Base-by-base conservation (phyloP, 75 land plant genomes). In the Sequoiadendron giganteum region DNA sequence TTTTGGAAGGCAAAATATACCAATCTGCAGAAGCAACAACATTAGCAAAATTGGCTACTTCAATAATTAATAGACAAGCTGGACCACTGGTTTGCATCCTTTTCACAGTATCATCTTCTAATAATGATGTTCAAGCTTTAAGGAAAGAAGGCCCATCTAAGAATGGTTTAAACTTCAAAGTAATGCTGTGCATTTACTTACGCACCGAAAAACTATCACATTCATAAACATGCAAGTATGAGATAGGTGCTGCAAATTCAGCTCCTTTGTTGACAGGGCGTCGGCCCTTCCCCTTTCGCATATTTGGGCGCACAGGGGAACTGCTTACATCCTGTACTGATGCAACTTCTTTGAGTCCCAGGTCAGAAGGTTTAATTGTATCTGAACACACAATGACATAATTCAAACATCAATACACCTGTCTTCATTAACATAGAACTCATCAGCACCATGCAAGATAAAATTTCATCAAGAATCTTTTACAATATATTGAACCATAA, bases 121-220 rank as follows among this genome's bases (percentile, higher is more conserved):
- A 13, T 82, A 28, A 47, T 47, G 48, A 47, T n/a, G 52, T 14
- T 9, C 4, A 25, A 9, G 25, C 8, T 43, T 82, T 13, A 45
- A 82, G 30, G 32, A 2, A 47, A 47, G 30, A 40, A 79, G 14
- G 28, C 25, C 32, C 42, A 43, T 47, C 30, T 47, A 21, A 80
- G 43, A 40, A 80, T 42, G 18, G 47, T 39, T 80, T 40, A 42
- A 19, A 39, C 18, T 52, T 52, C 13, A 52, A 8, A 65, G 28
- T 13, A 45, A 47, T n/a, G 54, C 52, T 47, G 48, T 21, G 30
- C 84, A 82, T 28, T 82, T 82, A 82, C 84, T 81, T 85, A 56
- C 86, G 38, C 91, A 97, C 99, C 54, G 99, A 97, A 83, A 97
- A 97, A 15, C 93, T 93, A 28, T 94, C 91, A 83, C 94, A 93